These are phyloP conservation scores for Apiospora rasikravindrae DNA, from an alignment of 2,329 filamentous ascomycete genomes.

Conservation along the genomic window DNA sequence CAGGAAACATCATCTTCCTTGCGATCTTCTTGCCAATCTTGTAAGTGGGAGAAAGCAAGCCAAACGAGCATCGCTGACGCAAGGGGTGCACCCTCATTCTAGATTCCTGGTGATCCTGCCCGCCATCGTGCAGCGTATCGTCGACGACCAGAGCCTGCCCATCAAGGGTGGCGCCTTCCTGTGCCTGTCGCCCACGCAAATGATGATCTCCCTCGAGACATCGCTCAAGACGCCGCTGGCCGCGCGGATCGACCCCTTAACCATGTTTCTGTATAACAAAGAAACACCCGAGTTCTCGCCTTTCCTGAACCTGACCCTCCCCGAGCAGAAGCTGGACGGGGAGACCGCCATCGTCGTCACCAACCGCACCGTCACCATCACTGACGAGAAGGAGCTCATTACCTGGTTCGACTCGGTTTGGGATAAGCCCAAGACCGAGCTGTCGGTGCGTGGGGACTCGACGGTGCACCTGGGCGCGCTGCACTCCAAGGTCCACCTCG, in stretches of 20 bases:
- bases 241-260: constrained; percentile 44
- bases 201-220: constrained; percentile 45
- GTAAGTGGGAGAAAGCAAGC: constrained; percentile 39
- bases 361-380: constrained; percentile 42
- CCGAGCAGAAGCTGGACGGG: constrained; percentile 40
- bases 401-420: constrained; percentile 48
- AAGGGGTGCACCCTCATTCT: constrained; percentile 17
- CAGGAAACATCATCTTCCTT: constrained; percentile 46
- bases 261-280: constrained; percentile 48
- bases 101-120: constrained; percentile 55
- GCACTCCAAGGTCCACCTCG: constrained; percentile 42
- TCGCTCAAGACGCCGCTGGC: constrained; percentile 44
- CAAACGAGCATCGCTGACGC: background rate
- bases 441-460: constrained; percentile 45
- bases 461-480: constrained; percentile 47
- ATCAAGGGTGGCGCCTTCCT: constrained; percentile 43
- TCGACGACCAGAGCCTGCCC: constrained; percentile 47
- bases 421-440: constrained; percentile 39
- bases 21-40: constrained; percentile 52
- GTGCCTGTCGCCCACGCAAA: constrained; percentile 38
- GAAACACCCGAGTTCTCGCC: constrained; percentile 38
- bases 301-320: constrained; percentile 40
- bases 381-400: constrained; percentile 46
- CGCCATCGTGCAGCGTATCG: constrained; percentile 50
- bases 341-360: constrained; percentile 43